A percentile compares a stretch with the other conserved stretches of the same genome.
Conservation (phyloP, 768 basidiomycete genomes). For the Dendrothele bispora region DNA sequence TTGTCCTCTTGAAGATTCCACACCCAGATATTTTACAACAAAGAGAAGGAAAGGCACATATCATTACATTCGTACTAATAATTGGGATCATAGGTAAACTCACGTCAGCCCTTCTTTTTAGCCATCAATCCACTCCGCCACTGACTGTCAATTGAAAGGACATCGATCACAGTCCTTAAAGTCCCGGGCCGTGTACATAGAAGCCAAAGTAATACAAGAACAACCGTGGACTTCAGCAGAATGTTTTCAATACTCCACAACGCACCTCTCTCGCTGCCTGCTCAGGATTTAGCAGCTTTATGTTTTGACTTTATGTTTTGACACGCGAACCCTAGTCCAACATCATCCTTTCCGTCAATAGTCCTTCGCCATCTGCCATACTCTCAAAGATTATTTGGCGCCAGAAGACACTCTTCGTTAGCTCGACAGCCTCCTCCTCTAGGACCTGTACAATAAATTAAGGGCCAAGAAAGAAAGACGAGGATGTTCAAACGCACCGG, state of each 20-base stretch:
- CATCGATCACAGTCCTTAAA: too few relatives aligned
- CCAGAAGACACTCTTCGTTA: slow-evolving; percentile 82
- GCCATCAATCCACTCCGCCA: too few relatives aligned
- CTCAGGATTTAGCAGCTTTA: neutral
- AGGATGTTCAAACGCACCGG: slow-evolving; percentile 61
- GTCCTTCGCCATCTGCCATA: slow-evolving; percentile 87
- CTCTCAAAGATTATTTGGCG: slow-evolving; percentile 94
- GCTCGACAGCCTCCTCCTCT: slow-evolving; percentile 86
- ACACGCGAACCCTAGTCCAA: slow-evolving; percentile 54
- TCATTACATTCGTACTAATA: too few relatives aligned
- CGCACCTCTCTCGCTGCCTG: slow-evolving; percentile 61
- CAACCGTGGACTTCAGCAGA: too few relatives aligned
- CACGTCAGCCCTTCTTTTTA: too few relatives aligned
- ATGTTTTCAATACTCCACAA: slow-evolving; percentile 58
- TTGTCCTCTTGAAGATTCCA: too few relatives aligned
- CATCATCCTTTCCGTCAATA: slow-evolving; percentile 83
- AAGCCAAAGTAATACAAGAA: too few relatives aligned
- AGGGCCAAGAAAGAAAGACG: neutral
- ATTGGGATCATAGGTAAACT: too few relatives aligned
- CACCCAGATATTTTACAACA: too few relatives aligned
- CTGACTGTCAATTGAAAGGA: too few relatives aligned
- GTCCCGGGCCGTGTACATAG: too few relatives aligned
- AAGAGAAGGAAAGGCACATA: too few relatives aligned
- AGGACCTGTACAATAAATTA: slow-evolving; percentile 63
- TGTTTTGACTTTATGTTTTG: neutral